A percentile compares a stretch with the other conserved stretches of the same genome.
Conservation (phyloP, 2,329 filamentous ascomycete genomes). For the Graphiopsis chlorocephala region DNA sequence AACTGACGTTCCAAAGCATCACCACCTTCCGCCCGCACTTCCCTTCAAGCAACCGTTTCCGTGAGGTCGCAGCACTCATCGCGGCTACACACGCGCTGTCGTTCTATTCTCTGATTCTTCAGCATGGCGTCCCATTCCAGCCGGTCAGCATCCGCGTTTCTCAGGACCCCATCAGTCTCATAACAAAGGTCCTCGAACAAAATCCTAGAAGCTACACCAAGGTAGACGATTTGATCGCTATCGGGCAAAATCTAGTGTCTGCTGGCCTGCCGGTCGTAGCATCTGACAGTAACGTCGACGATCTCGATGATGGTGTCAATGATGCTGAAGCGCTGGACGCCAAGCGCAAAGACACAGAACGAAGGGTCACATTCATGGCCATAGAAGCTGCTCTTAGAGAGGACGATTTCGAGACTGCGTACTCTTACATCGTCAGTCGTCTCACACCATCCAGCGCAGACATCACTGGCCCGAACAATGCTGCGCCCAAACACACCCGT, state of each 20-base stretch:
- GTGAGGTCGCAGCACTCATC: slow-evolving; percentile 62
- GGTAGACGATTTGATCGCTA: slow-evolving; percentile 68
- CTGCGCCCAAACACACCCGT: slow-evolving; percentile 16
- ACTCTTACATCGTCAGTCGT: slow-evolving; percentile 75
- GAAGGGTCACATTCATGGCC: slow-evolving; percentile 74
- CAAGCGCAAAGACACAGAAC: slow-evolving; percentile 49
- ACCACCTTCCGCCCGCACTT: slow-evolving; percentile 62
- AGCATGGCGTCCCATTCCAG: slow-evolving; percentile 75
- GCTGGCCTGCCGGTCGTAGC: slow-evolving; percentile 39
- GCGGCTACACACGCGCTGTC: slow-evolving; percentile 72
- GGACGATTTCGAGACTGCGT: slow-evolving; percentile 81
- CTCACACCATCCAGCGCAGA: slow-evolving; percentile 44
- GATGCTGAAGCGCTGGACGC: slow-evolving; percentile 10
- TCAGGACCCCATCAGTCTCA: slow-evolving; percentile 69
- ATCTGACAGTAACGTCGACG: slow-evolving; percentile 27
- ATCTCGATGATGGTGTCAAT: slow-evolving; percentile 32
- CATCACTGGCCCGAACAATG: slow-evolving; percentile 19
- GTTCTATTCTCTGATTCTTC: slow-evolving; percentile 73
- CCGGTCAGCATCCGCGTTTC: slow-evolving; percentile 76
- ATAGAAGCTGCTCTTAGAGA: slow-evolving; percentile 73
- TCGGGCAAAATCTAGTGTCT: slow-evolving; percentile 65
- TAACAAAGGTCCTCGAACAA: slow-evolving; percentile 71
- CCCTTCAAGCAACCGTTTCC: slow-evolving; percentile 50
- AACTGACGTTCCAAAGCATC: slow-evolving; percentile 49
- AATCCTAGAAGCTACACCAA: slow-evolving; percentile 72